These are phyloP conservation scores for Hymenoscyphus scutula DNA, from an alignment of 2,329 filamentous ascomycete genomes.

Conservation along the genomic window DNA sequence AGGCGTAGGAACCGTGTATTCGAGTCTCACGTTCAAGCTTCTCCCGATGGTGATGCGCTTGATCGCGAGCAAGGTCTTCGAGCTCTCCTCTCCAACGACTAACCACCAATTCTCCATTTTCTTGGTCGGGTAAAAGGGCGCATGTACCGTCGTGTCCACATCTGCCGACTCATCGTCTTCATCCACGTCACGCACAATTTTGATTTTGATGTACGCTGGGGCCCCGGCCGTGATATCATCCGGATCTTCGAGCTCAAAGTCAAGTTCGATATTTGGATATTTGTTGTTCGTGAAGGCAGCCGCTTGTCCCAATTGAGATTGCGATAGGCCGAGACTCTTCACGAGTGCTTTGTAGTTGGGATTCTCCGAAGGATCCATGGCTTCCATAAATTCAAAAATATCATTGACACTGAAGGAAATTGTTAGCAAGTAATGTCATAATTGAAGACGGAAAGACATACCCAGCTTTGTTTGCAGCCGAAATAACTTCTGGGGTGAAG, in stretches of 20 bases:
- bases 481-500: conserved; percentile 79
- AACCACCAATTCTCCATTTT: conserved; percentile 99
- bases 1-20: conserved; percentile 81
- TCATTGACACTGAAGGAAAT: conserved; percentile 68
- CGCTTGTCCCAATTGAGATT: conserved; percentile 81
- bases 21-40: conserved; percentile 74
- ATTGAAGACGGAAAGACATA: conserved; percentile 44
- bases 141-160: conserved; percentile 81
- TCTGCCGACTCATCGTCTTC: conserved; percentile 67
- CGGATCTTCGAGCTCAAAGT: conserved; percentile 80
- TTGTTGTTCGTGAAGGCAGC: conserved; percentile 94
- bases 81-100: conserved; percentile 88
- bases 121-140: conserved; percentile 86
- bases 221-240: conserved; percentile 78
- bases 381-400: conserved; percentile 97
- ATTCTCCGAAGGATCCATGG: conserved; percentile 96
- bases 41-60: conserved; percentile 87
- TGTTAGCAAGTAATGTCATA: conserved; percentile 35
- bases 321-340: conserved; percentile 73
- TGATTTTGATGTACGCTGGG: conserved; percentile 78
- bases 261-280: conserved; percentile 91
- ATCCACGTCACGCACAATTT: conserved; percentile 77
- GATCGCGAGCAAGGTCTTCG: conserved; percentile 84
- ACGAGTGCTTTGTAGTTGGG: conserved; percentile 75
- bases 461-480: conserved; percentile 76